Evolutionary conservation across 768 basidiomycete genomes (phyloP).

Genomic region (Leucocoprinus leucothites): DNA sequence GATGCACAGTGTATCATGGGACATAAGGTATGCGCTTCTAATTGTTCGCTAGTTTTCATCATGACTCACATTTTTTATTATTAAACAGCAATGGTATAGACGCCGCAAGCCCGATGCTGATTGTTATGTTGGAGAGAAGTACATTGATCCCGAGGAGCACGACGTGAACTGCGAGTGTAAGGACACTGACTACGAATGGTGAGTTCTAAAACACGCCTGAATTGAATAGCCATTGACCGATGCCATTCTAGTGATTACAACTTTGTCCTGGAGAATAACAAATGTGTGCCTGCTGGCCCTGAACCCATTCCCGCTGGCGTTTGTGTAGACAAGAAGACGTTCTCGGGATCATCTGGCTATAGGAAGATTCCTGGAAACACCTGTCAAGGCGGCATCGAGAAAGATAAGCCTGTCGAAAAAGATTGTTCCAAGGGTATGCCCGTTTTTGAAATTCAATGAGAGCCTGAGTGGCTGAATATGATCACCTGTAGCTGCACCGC

Average conservation of each 20-base stretch:
- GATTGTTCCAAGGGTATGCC: constrained; percentile 75
- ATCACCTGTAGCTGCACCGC: constrained; percentile 59
- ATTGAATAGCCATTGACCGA: not conserved
- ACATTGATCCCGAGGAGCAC: constrained; percentile 77
- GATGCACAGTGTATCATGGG: constrained; percentile 88
- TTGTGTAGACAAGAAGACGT: constrained; percentile 60
- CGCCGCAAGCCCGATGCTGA: constrained; percentile 79
- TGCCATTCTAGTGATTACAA: constrained; percentile 75
- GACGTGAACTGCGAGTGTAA: constrained; percentile 83
- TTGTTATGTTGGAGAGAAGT: constrained; percentile 92
- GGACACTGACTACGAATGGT: constrained; percentile 95
- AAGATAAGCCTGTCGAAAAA: constrained; percentile 71
- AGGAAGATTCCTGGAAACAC: constrained; percentile 91
- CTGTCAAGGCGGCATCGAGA: constrained; percentile 67
- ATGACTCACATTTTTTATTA: not conserved
- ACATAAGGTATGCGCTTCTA: constrained; percentile 59
- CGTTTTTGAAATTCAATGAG: not conserved
- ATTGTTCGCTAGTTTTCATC: not conserved
- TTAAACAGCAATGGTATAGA: constrained; percentile 84
- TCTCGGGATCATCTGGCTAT: constrained; percentile 88
- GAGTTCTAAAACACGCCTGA: constrained; percentile 6
- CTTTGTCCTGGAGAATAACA: constrained; percentile 66
- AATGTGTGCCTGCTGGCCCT: constrained; percentile 84
- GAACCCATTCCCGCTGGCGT: constrained; percentile 81
- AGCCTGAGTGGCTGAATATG: not conserved